Conservation (phyloP, 768 basidiomycete genomes). For the Gymnopilus dilepis region DNA sequence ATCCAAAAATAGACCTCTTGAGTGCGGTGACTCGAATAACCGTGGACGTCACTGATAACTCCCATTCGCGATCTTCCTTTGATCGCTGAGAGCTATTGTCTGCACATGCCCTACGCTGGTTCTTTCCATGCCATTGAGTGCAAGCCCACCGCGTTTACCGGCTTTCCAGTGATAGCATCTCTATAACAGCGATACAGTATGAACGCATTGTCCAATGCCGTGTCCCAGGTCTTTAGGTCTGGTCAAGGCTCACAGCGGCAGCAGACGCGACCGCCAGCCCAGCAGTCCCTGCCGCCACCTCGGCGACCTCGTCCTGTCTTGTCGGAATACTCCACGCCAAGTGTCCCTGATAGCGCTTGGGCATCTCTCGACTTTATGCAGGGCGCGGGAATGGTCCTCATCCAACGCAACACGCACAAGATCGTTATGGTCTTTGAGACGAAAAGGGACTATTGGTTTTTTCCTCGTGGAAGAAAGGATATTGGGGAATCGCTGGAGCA, state of each 20-base stretch:
- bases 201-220: neutral
- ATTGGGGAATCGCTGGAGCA: conserved; percentile 64
- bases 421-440: conserved; percentile 56
- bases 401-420: conserved; percentile 61
- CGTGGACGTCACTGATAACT: no score
- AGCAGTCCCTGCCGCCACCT: neutral
- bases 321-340: conserved; percentile 45
- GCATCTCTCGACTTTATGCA: conserved; percentile 57
- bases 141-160: neutral
- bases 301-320: conserved; percentile 22
- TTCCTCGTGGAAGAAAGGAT: conserved; percentile 72
- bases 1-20: neutral
- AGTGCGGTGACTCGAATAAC: neutral
- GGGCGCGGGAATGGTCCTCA: conserved; percentile 66
- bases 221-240: neutral
- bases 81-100: no score
- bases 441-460: conserved; percentile 50
- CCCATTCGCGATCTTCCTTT: no score
- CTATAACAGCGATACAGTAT: neutral
- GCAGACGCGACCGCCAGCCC: conserved; percentile 5
- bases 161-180: neutral
- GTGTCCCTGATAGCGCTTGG: conserved; percentile 52
- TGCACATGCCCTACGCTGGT: neutral
- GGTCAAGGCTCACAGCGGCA: neutral
- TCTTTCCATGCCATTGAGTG: neutral